Evolutionary conservation across 768 basidiomycete genomes (phyloP), one percentile per base, ranked within the genome.

Genomic region (Mrakia frigida): DNA sequence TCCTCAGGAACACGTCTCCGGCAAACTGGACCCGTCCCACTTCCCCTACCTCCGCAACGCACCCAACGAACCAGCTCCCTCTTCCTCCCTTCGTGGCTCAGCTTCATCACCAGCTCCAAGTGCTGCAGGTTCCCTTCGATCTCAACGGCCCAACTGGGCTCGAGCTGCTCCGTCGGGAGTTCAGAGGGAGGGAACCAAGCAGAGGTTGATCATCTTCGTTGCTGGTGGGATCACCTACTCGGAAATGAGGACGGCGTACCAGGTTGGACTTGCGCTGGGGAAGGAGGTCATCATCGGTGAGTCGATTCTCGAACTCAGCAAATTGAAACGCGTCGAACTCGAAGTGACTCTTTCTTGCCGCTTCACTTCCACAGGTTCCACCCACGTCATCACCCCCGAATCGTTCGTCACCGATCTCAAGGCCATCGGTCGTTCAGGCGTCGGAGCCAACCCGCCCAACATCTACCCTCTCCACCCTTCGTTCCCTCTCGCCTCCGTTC

Each of bases 151-250:
- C 21, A 78, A 74, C 50, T 78, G 77, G 77, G 73, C 74, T 61
- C 77, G 77, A 7, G 77, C 77, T 2, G 73, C 65, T 11, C 39
- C 73, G 0, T 69, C 77, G 7, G 72, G 63, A 7, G 53, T 31
- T 10, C 28, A 43, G 60, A 37, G 69, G 18, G 73, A 78, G 11
- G 41, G n/a, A 18, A 37, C 28, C 3, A 69, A 73, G 76, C 91
- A 93, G 83, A 87, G 96, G 39, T 81, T 97, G 21, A 86, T 99
- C 50, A 88, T 98, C 25, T 98, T 98, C 83, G 86, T 98, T 33
- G 92, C 92, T 21, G 97, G 97, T 50, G 97, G 97, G 2, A 90
- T 95, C 88, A 95, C 97, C 2, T 94, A 94, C 82, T 96, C 94
- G 0, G 97, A 99, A 84, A 90, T 95, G 83, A 87, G 96, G 77